A percentile compares a stretch with the other conserved stretches of the same genome.
Evolutionary conservation across 306 rosid species (phyloP).

Genomic region (Trifolium subterraneum): DNA sequence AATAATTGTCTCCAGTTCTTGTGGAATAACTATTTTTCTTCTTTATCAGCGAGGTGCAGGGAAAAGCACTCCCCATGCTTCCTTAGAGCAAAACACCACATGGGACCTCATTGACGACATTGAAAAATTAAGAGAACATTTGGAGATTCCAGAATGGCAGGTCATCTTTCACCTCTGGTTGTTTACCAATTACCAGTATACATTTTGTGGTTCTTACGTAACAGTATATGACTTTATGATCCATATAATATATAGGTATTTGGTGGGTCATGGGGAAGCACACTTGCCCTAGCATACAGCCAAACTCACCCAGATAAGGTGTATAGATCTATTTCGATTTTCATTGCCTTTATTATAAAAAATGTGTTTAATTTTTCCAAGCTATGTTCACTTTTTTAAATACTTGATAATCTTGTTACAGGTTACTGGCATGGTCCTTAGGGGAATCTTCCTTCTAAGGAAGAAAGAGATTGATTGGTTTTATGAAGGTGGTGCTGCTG

Average conservation of each 20-base stretch:
- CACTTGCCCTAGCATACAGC: conserved; percentile 91
- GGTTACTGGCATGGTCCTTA: conserved; percentile 87
- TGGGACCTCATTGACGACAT: conserved; percentile 91
- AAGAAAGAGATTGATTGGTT: conserved; percentile 98
- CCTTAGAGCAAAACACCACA: conserved; percentile 89
- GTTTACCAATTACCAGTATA: neutral
- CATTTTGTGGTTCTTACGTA: conserved; percentile 28
- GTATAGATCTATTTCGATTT: conserved; percentile 31
- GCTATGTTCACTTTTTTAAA: conserved; percentile 33
- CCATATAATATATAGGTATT: conserved; percentile 69
- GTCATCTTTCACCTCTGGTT: conserved; percentile 47
- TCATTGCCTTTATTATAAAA: conserved; percentile 24
- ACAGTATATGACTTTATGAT: conserved; percentile 28
- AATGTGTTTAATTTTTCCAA: conserved; percentile 20
- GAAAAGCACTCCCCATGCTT: conserved; percentile 94
- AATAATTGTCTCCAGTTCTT: conserved; percentile 15
- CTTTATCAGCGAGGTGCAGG: conserved; percentile 84
- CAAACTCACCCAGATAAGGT: conserved; percentile 95
- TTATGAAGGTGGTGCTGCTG: conserved; percentile 98
- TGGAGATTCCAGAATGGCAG: conserved; percentile 97
- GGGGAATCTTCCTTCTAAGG: conserved; percentile 91
- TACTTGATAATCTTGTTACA: conserved; percentile 44
- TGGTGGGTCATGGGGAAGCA: conserved; percentile 99
- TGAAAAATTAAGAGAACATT: conserved; percentile 88
- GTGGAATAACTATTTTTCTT: conserved; percentile 32